A percentile compares a stretch with the other conserved stretches of the same genome.
phyloP scores from a whole-genome alignment of 2,329 filamentous ascomycete species.

The Metarhizium brunneum region DNA sequence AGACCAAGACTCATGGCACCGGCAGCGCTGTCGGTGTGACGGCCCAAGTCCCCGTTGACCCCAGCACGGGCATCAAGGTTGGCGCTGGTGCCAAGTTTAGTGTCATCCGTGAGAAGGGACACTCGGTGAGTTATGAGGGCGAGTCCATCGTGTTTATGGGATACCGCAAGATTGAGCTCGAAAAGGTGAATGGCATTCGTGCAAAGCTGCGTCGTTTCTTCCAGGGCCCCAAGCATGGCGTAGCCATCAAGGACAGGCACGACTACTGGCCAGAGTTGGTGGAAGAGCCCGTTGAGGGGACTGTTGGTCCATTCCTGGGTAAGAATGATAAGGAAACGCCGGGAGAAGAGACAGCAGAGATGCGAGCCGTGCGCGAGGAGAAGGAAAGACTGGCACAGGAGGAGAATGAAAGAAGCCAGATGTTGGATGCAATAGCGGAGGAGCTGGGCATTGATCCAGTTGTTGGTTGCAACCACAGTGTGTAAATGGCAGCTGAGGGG shows the following conservation, averaged over 20 bases:
- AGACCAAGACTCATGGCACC: slow-evolving; percentile 8
- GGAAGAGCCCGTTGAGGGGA: slow-evolving; percentile 15
- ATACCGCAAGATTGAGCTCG: slow-evolving; percentile 16
- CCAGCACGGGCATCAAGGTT: slow-evolving; percentile 11
- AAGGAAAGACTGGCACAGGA: neutral
- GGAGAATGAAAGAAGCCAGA: neutral
- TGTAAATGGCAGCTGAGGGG: neutral
- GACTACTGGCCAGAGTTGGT: slow-evolving; percentile 18
- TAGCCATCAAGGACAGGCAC: slow-evolving; percentile 15
- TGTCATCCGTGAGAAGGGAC: slow-evolving; percentile 14
- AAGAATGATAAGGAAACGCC: neutral
- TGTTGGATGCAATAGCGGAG: neutral
- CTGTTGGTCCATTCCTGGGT: slow-evolving; percentile 5
- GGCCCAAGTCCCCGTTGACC: slow-evolving; percentile 12
- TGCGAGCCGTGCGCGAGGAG: neutral
- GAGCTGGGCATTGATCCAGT: neutral
- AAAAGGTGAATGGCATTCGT: slow-evolving; percentile 16
- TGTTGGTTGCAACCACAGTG: neutral
- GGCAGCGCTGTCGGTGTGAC: slow-evolving; percentile 8
- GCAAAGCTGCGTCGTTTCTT: slow-evolving; percentile 26
- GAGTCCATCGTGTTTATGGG: slow-evolving; percentile 20
- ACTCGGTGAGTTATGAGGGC: slow-evolving; percentile 15
- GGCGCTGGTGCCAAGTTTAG: slow-evolving; percentile 10
- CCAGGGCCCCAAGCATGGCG: slow-evolving; percentile 32
- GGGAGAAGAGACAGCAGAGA: neutral